Percentiles rank a stretch among this genome's conserved stretches.
Evolutionary conservation across 2,329 filamentous ascomycete species (phyloP).

Genomic region (Stachybotrys elegans): DNA sequence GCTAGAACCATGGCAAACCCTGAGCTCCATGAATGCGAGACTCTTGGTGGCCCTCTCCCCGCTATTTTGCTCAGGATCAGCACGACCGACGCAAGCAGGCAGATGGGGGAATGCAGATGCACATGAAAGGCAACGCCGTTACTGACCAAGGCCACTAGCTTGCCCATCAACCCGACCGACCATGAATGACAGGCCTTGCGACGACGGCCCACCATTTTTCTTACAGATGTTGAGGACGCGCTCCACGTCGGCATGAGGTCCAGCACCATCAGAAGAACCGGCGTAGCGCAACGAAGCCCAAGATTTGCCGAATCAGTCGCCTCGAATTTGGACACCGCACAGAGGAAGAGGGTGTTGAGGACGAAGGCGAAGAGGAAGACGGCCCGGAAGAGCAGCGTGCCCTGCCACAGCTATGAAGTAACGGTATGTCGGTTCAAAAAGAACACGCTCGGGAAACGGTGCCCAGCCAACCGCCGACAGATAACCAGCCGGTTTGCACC

Average conservation of each 20-base stretch:
- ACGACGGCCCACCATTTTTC: constrained; percentile 39
- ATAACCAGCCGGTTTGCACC: constrained; percentile 43
- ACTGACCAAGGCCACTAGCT: constrained; percentile 29
- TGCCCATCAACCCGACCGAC: constrained; percentile 38
- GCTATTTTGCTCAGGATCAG: no score
- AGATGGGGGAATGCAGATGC: neutral
- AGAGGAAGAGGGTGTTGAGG: constrained; percentile 44
- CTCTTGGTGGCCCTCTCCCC: no score
- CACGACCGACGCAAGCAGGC: constrained; percentile 33
- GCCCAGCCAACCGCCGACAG: constrained; percentile 42
- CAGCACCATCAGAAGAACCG: constrained; percentile 25
- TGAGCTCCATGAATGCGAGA: constrained; percentile 42
- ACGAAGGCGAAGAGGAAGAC: constrained; percentile 39
- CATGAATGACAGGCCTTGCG: constrained; percentile 38
- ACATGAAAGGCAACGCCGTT: constrained; percentile 26
- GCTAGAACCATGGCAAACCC: constrained; percentile 54
- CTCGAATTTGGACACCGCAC: constrained; percentile 44
- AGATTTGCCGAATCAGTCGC: constrained; percentile 41
- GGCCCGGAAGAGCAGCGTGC: constrained; percentile 43
- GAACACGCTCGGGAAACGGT: constrained; percentile 28
- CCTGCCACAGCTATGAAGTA: constrained; percentile 37
- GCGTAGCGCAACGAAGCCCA: constrained; percentile 27
- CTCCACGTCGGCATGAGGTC: constrained; percentile 22
- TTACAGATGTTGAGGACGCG: constrained; percentile 39
- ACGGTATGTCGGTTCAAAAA: constrained; percentile 34